These are phyloP conservation scores for Daphne laureola DNA, from an alignment of 441 rosid genomes.

Conservation along the genomic window DNA sequence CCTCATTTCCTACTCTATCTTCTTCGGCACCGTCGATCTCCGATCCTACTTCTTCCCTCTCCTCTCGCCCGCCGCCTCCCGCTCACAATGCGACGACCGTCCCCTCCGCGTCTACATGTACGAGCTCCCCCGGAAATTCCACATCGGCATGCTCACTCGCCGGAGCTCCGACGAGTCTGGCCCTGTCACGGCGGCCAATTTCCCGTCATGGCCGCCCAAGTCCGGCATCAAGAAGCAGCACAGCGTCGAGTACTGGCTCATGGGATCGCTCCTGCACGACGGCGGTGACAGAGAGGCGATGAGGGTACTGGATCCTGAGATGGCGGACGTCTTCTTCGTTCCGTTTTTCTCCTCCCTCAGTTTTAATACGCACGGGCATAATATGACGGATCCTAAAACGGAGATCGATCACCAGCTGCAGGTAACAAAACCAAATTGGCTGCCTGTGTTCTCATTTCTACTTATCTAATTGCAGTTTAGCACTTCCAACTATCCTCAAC, in stretches of 20 bases:
- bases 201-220: conserved; percentile 68
- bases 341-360: conserved; percentile 94
- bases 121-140: conserved; percentile 78
- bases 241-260: conserved; percentile 93
- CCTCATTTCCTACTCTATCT: conserved; percentile 55
- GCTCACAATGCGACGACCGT: conserved; percentile 21
- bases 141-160: conserved; percentile 69
- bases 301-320: conserved; percentile 88
- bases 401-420: conserved; percentile 75
- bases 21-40: conserved; percentile 63
- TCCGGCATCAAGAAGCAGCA: conserved; percentile 70
- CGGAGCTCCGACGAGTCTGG: conserved; percentile 28
- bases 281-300: conserved; percentile 52
- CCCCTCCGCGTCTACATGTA: conserved; percentile 83
- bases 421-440: conserved; percentile 28
- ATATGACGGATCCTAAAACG: conserved; percentile 86
- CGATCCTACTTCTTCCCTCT: conserved; percentile 55
- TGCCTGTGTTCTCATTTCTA: conserved; percentile 4
- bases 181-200: conserved; percentile 45
- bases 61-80: conserved; percentile 19
- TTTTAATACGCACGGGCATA: conserved; percentile 78
- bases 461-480: conserved; percentile 1
- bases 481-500: background rate
- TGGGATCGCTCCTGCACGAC: conserved; percentile 72
- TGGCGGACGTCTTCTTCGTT: conserved; percentile 74